A percentile compares a stretch with the other conserved stretches of the same genome.
Evolutionary conservation across 305 asterid genomes (phyloP).

Genomic region (Rubia tinctorum): DNA sequence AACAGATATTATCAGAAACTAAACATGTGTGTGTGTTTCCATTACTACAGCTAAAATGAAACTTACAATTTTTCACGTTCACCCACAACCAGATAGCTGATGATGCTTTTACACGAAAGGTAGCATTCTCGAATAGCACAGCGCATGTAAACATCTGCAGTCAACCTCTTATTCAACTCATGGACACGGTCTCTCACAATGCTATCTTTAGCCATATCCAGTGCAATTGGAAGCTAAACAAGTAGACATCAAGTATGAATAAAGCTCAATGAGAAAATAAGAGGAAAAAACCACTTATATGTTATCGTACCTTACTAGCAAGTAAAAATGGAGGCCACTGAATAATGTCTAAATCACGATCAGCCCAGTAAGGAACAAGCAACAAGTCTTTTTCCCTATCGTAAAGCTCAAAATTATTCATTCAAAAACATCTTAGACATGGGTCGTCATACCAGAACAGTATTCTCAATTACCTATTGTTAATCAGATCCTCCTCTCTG

Average conservation of each 20-base stretch:
- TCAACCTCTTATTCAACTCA: conserved; percentile 87
- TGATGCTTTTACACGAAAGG: conserved; percentile 77
- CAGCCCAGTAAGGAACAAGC: conserved; percentile 95
- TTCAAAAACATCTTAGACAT: conserved; percentile 8
- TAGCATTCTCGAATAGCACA: conserved; percentile 97
- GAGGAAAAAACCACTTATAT: conserved; percentile 21
- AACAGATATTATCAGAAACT: conserved; percentile 9
- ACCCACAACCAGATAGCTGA: conserved; percentile 69
- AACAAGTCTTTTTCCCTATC: conserved; percentile 87
- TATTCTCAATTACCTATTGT: conserved; percentile 45
- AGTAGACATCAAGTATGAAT: conserved; percentile 14
- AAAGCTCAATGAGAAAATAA: conserved; percentile 2
- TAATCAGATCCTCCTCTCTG: conserved; percentile 96
- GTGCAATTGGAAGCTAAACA: conserved; percentile 87
- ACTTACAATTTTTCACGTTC: conserved; percentile 80
- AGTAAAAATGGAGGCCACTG: conserved; percentile 99
- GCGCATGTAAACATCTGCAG: conserved; percentile 64
- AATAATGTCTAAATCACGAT: conserved; percentile 83
- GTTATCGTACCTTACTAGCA: conserved; percentile 84
- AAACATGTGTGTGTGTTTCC: neutral
- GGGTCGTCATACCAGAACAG: neutral
- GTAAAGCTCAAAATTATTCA: neutral
- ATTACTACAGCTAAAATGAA: conserved; percentile 12
- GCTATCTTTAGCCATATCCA: conserved; percentile 98
- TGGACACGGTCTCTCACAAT: conserved; percentile 75